Evolutionary conservation across 2,329 filamentous ascomycete genomes (phyloP).

Genomic region (Pseudogymnoascus sp.): DNA sequence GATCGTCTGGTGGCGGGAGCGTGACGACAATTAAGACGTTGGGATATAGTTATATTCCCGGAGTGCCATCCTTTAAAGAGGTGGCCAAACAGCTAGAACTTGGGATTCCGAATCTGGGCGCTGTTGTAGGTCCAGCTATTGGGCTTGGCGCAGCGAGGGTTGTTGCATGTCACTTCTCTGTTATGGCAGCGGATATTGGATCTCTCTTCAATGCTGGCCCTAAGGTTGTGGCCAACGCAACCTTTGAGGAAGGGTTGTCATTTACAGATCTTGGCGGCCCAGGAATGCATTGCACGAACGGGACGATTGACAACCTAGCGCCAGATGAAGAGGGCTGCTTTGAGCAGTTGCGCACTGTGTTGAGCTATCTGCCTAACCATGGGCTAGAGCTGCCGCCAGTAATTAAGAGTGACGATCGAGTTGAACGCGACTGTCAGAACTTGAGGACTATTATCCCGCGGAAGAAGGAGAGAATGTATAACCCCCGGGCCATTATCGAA

Average conservation of each 20-base stretch:
- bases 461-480: constrained; percentile 51
- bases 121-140: constrained; percentile 55
- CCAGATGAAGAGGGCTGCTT: constrained; percentile 53
- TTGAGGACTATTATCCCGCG: constrained; percentile 51
- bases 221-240: constrained; percentile 53
- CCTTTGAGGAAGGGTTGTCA: constrained; percentile 54
- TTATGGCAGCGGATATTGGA: constrained; percentile 58
- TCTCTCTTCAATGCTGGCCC: constrained; percentile 57
- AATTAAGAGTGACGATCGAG: constrained; percentile 39
- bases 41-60: constrained; percentile 54
- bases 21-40: constrained; percentile 50
- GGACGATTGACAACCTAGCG: constrained; percentile 58
- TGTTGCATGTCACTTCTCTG: constrained; percentile 55
- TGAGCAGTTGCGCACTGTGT: constrained; percentile 49
- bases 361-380: constrained; percentile 51
- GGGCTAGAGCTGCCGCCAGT: constrained; percentile 48
- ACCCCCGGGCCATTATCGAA: constrained; percentile 48
- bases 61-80: constrained; percentile 45
- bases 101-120: constrained; percentile 57
- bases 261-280: constrained; percentile 54
- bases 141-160: constrained; percentile 55
- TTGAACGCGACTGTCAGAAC: constrained; percentile 39
- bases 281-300: constrained; percentile 55
- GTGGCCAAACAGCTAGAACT: constrained; percentile 51
- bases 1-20: constrained; percentile 53